Conservation (phyloP, 2,329 filamentous ascomycete genomes). For the Drechslerella coelobrocha region DNA sequence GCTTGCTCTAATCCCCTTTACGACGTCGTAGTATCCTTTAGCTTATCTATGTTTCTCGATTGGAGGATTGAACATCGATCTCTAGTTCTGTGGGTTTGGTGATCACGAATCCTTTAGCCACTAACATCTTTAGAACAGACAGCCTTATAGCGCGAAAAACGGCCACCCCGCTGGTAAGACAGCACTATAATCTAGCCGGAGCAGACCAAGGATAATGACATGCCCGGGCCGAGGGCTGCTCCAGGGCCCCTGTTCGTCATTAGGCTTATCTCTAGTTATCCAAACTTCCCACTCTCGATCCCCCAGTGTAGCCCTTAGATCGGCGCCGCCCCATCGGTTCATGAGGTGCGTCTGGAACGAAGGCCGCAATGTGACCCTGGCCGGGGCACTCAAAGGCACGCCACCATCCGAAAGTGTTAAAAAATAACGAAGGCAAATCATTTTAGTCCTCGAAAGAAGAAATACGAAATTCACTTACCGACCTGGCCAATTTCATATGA, state of each 20-base stretch:
- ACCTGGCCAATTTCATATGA: constrained; percentile 16
- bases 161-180: not conserved
- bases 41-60: no score
- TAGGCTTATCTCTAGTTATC: not conserved
- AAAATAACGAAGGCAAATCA: constrained; percentile 11
- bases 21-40: not conserved
- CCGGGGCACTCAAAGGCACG: constrained; percentile 3
- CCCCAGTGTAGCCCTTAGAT: constrained; percentile 27
- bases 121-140: no score
- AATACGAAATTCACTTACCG: constrained; percentile 4
- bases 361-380: constrained; percentile 5
- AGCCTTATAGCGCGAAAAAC: no score
- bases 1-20: constrained; percentile 11
- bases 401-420: constrained; percentile 1
- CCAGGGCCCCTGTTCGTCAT: not conserved
- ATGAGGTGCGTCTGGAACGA: not conserved
- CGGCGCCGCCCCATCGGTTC: not conserved
- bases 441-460: constrained; percentile 1
- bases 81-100: no score
- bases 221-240: not conserved
- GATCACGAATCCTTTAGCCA: no score
- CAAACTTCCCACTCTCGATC: constrained; percentile 5
- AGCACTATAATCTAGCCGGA: not conserved
- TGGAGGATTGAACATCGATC: no score
- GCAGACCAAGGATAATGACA: not conserved